Evolutionary conservation across 305 asterid genomes (phyloP).

Genomic region (Solanum hybrid): DNA sequence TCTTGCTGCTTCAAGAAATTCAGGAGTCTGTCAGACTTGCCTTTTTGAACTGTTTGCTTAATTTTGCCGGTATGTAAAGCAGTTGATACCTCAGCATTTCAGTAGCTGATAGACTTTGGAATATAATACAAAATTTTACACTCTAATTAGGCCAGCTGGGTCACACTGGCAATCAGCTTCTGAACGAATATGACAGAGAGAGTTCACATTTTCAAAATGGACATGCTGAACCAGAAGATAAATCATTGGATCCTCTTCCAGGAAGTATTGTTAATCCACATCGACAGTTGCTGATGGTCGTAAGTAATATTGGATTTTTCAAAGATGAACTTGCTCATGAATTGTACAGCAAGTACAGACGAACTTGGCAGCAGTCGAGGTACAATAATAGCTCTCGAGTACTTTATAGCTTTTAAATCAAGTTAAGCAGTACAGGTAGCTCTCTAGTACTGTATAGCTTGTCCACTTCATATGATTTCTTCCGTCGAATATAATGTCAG

Average conservation of each 20-base stretch:
- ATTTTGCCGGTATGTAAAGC: slow-evolving; percentile 65
- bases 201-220: slow-evolving; percentile 56
- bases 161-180: slow-evolving; percentile 59
- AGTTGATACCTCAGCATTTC: neutral
- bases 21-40: slow-evolving; percentile 91
- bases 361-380: slow-evolving; percentile 77
- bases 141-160: slow-evolving; percentile 68
- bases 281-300: slow-evolving; percentile 82
- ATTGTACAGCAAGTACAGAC: slow-evolving; percentile 53
- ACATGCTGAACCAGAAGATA: slow-evolving; percentile 45
- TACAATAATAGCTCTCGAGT: slow-evolving; percentile 10
- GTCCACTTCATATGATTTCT: neutral
- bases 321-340: slow-evolving; percentile 89
- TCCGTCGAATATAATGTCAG: neutral
- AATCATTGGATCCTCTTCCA: slow-evolving; percentile 57
- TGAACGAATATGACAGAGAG: slow-evolving; percentile 40
- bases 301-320: slow-evolving; percentile 94
- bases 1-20: slow-evolving; percentile 71
- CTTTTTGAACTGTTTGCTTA: slow-evolving; percentile 77
- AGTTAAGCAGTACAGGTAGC: neutral
- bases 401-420: neutral
- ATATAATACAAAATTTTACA: slow-evolving; percentile 8
- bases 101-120: neutral
- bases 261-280: slow-evolving; percentile 77
- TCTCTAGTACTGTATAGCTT: neutral